Conservation (phyloP, 1,284 basidiomycete species). For the Rhodotorula sp. region DNA sequence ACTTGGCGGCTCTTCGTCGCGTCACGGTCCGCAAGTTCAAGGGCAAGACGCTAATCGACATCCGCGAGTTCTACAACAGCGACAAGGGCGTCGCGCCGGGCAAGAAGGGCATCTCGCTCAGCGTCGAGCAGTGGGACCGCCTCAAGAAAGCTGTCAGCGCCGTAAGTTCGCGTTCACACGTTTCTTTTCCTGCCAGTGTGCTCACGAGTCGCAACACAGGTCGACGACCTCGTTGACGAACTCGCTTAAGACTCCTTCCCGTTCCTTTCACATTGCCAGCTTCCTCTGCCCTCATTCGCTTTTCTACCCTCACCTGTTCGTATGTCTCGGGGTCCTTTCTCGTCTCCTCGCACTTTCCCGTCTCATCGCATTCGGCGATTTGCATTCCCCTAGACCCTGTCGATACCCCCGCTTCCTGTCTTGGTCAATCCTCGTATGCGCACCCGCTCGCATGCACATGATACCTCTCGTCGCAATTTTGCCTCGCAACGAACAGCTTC, state of each 20-base stretch:
- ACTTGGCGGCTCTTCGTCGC: slow-evolving; percentile 11
- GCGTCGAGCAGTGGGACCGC: slow-evolving; percentile 27
- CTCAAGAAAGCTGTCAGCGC: slow-evolving; percentile 23
- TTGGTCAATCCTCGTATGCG: too few relatives aligned
- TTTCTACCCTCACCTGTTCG: too few relatives aligned
- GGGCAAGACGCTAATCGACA: slow-evolving; percentile 28
- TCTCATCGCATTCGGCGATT: too few relatives aligned
- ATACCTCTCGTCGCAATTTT: too few relatives aligned
- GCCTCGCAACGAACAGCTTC: too few relatives aligned
- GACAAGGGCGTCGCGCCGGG: slow-evolving; percentile 37
- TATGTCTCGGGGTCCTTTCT: too few relatives aligned
- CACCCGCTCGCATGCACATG: too few relatives aligned
- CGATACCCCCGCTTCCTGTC: too few relatives aligned
- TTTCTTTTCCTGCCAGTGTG: not conserved
- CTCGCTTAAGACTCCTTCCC: not conserved
- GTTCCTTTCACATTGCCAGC: not conserved
- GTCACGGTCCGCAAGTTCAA: slow-evolving; percentile 37
- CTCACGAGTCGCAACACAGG: not conserved
- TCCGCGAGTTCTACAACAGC: slow-evolving; percentile 41
- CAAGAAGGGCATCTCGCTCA: slow-evolving; percentile 39
- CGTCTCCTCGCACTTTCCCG: too few relatives aligned
- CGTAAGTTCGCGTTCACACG: slow-evolving; percentile 4
- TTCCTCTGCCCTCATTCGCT: not conserved
- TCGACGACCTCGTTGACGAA: slow-evolving; percentile 9
- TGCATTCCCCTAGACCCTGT: too few relatives aligned